These are phyloP conservation scores for Athelia sp. DNA, from an alignment of 1,284 basidiomycete species.

Conservation along the genomic window DNA sequence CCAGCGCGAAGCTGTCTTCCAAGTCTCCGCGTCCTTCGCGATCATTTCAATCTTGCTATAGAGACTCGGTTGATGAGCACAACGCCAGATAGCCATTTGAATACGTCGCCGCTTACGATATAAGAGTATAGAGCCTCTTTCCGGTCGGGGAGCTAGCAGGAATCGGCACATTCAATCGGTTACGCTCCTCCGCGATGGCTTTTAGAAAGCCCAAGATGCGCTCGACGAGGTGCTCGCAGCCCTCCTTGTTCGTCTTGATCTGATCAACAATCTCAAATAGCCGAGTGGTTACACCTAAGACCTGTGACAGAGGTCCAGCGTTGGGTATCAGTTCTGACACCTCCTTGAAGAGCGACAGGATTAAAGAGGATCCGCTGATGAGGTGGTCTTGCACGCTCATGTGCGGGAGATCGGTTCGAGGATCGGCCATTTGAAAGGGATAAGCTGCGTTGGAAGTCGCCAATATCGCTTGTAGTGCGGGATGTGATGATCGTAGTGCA, in stretches of 20 bases:
- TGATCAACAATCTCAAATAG: not conserved
- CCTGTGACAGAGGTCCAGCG: not conserved
- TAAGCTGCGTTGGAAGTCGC: too few species aligned
- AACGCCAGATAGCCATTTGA: not conserved
- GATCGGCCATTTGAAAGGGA: not conserved
- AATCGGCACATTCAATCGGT: not conserved
- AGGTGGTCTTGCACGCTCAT: not conserved
- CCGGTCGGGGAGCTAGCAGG: not conserved
- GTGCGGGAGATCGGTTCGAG: not conserved
- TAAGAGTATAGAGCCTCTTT: not conserved
- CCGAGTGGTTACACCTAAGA: not conserved
- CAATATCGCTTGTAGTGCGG: too few species aligned
- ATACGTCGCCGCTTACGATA: not conserved
- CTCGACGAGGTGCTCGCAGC: not conserved
- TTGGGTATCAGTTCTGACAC: not conserved
- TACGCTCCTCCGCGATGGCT: not conserved
- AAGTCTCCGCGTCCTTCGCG: not conserved
- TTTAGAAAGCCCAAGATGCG: not conserved
- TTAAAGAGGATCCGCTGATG: not conserved
- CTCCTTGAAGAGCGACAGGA: not conserved
- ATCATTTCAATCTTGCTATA: not conserved
- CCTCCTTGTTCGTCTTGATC: not conserved
- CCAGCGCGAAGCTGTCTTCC: not conserved
- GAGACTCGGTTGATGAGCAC: not conserved
- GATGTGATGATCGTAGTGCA: too few species aligned